Evolutionary conservation across 352 stramenopile genomes (phyloP).

Genomic region (Pythium utonaiense): DNA sequence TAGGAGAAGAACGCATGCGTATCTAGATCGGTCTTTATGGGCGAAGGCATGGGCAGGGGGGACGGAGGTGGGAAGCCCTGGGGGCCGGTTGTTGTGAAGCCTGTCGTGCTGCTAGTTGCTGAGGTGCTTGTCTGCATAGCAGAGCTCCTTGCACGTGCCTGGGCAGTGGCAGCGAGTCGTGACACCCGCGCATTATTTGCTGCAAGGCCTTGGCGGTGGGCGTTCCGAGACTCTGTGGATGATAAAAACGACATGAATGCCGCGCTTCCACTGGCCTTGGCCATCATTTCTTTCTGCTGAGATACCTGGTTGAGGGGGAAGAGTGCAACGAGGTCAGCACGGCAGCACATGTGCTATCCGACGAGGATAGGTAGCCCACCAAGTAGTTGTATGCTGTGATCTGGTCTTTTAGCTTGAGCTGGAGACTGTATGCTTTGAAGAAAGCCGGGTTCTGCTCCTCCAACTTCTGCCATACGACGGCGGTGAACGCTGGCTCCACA

Average conservation of each 20-base stretch:
- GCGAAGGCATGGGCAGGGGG: conserved; percentile 62
- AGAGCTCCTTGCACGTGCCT: conserved; percentile 3
- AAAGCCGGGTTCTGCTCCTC: conserved; percentile 90
- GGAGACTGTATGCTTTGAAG: conserved; percentile 82
- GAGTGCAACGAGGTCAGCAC: too few relatives aligned
- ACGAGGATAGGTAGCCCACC: conserved; percentile 33
- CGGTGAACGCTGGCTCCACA: conserved; percentile 80
- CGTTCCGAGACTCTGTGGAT: conserved; percentile 7
- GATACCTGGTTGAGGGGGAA: conserved; percentile 49
- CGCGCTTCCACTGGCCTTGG: conserved; percentile 35
- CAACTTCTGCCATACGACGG: conserved; percentile 90
- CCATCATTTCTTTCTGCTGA: conserved; percentile 70
- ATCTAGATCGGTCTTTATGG: conserved; percentile 83
- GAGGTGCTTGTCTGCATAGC: not conserved
- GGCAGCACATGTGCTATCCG: too few relatives aligned
- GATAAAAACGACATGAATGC: conserved; percentile 22
- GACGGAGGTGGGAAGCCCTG: conserved; percentile 27
- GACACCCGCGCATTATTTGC: conserved; percentile 9
- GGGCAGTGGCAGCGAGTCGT: not conserved
- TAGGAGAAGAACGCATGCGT: conserved; percentile 85
- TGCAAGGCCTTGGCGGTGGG: conserved; percentile 19
- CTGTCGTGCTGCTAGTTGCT: not conserved
- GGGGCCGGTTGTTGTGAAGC: not conserved
- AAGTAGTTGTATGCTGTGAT: conserved; percentile 91
- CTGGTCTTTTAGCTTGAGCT: conserved; percentile 88